Evolutionary conservation across 2,329 filamentous ascomycete genomes (phyloP).

Genomic region (Colletotrichum sublineola): DNA sequence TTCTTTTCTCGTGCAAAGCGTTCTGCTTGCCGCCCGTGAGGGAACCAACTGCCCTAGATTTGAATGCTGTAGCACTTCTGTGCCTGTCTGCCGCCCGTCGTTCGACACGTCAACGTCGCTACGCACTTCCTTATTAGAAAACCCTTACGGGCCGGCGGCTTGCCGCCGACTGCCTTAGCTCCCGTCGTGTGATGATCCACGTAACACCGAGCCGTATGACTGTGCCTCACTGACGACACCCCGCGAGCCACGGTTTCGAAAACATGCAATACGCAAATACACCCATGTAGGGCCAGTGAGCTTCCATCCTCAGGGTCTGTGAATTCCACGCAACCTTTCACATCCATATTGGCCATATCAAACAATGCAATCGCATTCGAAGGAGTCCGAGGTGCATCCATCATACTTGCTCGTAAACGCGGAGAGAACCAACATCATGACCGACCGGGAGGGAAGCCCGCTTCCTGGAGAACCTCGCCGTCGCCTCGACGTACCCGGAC

Average conservation of each 20-base stretch:
- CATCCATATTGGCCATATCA: background rate
- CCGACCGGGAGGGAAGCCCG: slow-evolving; percentile 1
- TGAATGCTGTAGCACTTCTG: background rate
- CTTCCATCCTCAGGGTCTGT: background rate
- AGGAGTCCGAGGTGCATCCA: background rate
- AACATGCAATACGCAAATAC: background rate
- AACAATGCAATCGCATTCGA: background rate
- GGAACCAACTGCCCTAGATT: background rate
- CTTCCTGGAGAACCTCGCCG: slow-evolving; percentile 25
- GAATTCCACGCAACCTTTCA: background rate
- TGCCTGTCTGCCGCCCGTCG: background rate
- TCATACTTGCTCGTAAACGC: background rate
- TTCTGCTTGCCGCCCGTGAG: background rate
- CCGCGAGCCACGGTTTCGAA: background rate
- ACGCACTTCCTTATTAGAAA: background rate
- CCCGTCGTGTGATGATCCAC: background rate
- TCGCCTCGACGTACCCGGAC: slow-evolving; percentile 25
- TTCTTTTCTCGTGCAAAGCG: background rate
- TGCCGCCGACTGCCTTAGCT: background rate
- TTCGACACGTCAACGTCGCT: background rate
- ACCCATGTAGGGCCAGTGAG: background rate
- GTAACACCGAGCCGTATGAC: background rate
- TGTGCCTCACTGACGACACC: background rate
- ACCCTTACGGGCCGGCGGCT: background rate
- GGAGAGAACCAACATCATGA: background rate